Evolutionary conservation across 2,329 filamentous ascomycete species (phyloP).

Genomic region (Pseudogymnoascus sp.): DNA sequence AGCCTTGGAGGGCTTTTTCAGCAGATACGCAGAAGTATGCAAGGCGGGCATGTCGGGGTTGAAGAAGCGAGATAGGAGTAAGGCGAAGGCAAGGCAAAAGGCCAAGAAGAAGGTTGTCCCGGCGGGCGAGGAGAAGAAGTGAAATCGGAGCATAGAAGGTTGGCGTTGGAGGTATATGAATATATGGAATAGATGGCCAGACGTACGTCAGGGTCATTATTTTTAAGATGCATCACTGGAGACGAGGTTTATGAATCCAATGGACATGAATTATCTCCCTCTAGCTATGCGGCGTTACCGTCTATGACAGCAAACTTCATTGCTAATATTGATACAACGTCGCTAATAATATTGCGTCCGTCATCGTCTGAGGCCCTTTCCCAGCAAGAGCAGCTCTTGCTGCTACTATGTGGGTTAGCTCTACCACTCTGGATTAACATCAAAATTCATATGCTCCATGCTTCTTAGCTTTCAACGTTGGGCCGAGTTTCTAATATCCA

Average conservation of each 20-base stretch:
- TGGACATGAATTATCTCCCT: not conserved
- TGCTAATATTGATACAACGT: not conserved
- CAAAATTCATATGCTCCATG: not conserved
- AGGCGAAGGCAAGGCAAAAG: conserved; percentile 71
- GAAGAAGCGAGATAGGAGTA: conserved; percentile 90
- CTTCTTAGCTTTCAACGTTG: not conserved
- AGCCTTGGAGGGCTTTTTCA: conserved; percentile 73
- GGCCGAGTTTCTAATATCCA: not conserved
- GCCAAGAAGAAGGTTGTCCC: conserved; percentile 42
- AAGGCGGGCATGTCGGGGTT: conserved; percentile 81
- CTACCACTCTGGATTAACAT: not conserved
- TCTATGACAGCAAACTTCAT: not conserved
- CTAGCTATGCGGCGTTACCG: not conserved
- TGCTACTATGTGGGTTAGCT: not conserved
- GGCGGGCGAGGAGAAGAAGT: conserved; percentile 21
- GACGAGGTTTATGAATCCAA: not conserved
- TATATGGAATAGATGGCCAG: not conserved
- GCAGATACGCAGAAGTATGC: conserved; percentile 80
- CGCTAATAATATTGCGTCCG: not conserved
- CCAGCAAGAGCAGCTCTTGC: not conserved
- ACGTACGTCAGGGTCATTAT: not conserved
- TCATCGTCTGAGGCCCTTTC: too few relatives aligned
- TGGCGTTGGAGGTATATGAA: conserved; percentile 1
- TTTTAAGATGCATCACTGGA: not conserved
- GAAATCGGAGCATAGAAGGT: not conserved